Base-by-base conservation (phyloP, 805 yeast species). In the Cyberlindnera sargentensis region DNA sequence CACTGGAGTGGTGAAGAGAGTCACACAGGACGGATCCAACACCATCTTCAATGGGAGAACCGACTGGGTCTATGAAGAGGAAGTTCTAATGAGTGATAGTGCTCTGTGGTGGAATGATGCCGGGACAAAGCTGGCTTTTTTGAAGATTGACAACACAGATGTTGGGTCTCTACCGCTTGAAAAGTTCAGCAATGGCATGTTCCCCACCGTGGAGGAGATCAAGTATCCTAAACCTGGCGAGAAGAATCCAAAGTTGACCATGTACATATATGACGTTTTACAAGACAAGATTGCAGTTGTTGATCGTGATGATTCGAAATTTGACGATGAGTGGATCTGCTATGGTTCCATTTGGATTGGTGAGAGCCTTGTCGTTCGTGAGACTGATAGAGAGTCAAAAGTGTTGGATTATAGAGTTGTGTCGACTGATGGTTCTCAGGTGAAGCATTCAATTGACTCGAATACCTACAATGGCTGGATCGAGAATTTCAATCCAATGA, bases 1-100 rank as follows among this genome's bases (percentile, higher is more conserved):
- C 26, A 39, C 44, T 1, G 36, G 37, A 7, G 31, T 33, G 1
- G 36, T 45, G 8, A 46, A 45, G 0, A 56, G 55, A 36, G 42
- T 65, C 2, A 63, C 70, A 0, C n/a, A 44, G 4, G 83, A 76
- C 56, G 90, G 89, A 0, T 64, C 72, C 9, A 55, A 48, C 0
- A 62, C 70, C 15, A 64, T 83, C 4, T 70, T 73, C 47, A 80
- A 84, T 51, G 95, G 87, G 5, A 80, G 71, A 48, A 80, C 90
- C 0, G 93, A 84, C 55, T 85, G 95, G 93, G 81, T 84, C 2
- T 84, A 84, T 59, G 95, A 85, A 58, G 95, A 85, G 56, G 95
- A 85, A 54, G 85, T 85, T 1, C 62, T 80, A 9, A 72, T 71
- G 0, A 53, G 64, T 11, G 90, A 82, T 48, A 62, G 59, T 31